Percentiles rank a stretch among this genome's conserved stretches.
phyloP scores from a whole-genome alignment of 805 yeast genomes.

The Suhomyces sp. region DNA sequence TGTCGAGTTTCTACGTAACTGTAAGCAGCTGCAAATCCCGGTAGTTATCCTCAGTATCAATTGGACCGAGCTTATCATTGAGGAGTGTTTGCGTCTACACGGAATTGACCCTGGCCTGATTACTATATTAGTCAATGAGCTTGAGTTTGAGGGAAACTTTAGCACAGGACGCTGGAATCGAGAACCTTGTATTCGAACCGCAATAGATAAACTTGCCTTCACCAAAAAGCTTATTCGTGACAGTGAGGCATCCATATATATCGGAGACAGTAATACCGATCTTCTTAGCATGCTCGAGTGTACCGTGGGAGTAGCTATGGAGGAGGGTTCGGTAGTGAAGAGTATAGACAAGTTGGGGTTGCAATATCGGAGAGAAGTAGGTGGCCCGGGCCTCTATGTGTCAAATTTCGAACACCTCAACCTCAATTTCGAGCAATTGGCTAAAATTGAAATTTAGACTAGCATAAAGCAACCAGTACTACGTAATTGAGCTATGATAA shows the following conservation, averaged over 20 bases:
- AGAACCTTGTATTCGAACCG: constrained; percentile 42
- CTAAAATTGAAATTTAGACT: background rate
- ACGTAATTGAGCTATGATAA: no score
- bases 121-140: constrained; percentile 48
- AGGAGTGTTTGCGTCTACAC: constrained; percentile 21
- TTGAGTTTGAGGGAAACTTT: constrained; percentile 31
- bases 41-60: constrained; percentile 54
- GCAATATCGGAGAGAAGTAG: background rate
- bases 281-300: constrained; percentile 47
- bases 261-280: constrained; percentile 67
- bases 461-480: no score
- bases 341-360: background rate
- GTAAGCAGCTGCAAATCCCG: constrained; percentile 26
- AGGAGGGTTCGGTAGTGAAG: background rate
- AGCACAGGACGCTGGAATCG: constrained; percentile 31
- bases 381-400: background rate
- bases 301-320: constrained; percentile 46
- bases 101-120: constrained; percentile 21
- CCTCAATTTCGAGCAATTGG: background rate
- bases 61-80: constrained; percentile 55
- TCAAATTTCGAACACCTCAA: background rate
- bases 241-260: constrained; percentile 34
- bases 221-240: constrained; percentile 11
- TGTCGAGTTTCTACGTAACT: constrained; percentile 24
- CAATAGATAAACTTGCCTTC: constrained; percentile 45